These are phyloP conservation scores for Clavulina sp. DNA, from an alignment of 768 basidiomycete genomes.

Conservation along the genomic window DNA sequence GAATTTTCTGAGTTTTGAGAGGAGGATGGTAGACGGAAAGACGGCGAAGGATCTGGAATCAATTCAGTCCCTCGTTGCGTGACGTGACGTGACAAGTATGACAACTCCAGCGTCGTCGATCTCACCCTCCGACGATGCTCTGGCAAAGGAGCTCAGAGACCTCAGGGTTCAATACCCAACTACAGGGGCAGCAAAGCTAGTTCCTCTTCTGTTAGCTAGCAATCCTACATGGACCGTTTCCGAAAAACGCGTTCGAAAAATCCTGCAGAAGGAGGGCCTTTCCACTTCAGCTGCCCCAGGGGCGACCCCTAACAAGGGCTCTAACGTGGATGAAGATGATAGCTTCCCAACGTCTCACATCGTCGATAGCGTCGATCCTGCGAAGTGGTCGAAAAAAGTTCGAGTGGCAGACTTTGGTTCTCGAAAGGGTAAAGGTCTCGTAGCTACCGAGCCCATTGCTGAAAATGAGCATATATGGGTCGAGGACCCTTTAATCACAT, in stretches of 20 bases:
- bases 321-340: slow-evolving; percentile 9
- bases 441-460: slow-evolving; percentile 47
- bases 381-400: slow-evolving; percentile 44
- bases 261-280: slow-evolving; percentile 43
- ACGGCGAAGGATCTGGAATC: not conserved
- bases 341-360: slow-evolving; percentile 49
- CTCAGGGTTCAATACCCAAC: slow-evolving; percentile 41
- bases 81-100: not conserved
- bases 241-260: slow-evolving; percentile 64
- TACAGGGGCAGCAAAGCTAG: slow-evolving; percentile 57
- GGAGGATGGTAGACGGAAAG: not conserved
- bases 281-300: not conserved
- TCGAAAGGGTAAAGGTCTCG: slow-evolving; percentile 67
- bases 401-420: slow-evolving; percentile 49
- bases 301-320: not conserved
- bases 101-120: slow-evolving; percentile 4
- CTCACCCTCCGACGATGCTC: slow-evolving; percentile 42
- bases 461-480: slow-evolving; percentile 69
- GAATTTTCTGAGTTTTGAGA: no score
- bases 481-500: slow-evolving; percentile 28
- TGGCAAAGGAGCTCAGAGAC: slow-evolving; percentile 34
- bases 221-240: slow-evolving; percentile 62
- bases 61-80: not conserved
- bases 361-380: slow-evolving; percentile 43
- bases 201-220: slow-evolving; percentile 37